Evolutionary conservation across 371 early-diverging fungal genomes (phyloP), one percentile per base, ranked within the genome.

Genomic region (Mucor piriformis): DNA sequence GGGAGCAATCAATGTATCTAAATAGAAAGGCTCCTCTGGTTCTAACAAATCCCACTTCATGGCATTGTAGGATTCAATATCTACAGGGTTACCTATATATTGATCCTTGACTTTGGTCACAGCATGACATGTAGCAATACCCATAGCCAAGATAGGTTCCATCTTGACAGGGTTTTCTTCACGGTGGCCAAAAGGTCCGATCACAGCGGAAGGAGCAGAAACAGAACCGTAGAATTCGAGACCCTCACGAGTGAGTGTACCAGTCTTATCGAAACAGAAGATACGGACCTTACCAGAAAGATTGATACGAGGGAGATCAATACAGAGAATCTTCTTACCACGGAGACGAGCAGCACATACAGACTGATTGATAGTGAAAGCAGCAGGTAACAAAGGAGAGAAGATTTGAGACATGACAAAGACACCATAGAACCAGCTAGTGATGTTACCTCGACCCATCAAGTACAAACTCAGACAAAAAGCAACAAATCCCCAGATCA

Each of bases 231-330:
- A 74, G 54, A 91, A 84, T 59, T 92, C 90, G 27, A 95, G 73
- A 7, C 87, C 85, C 54, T 87, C 89, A 55, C 89, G 84, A 1
- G 93, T 93, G 15, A 92, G 63, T 5, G 92, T 93, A 55, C 84
- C 83, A 6, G 94, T 92, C 80, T 96, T 95, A 70, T 96, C 96
- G 64, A 94, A 96, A 64, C 91, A 92, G 50, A 92, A 90, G 32
- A 95, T 83, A 64, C 90, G 86, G 27, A 94, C 86, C 68, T 91
- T 93, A 32, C 95, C 96, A 7, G 93, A 90, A 66, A 86, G 77
- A 47, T 90, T 88, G 62, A 96, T 93, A 56, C 96, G 80, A 49
- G 79, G 83, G 21, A 88, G 73, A 63, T 91, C 89, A 44, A 90
- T 84, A 60, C 90, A 90, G 50, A 84, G 75, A 51, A 90, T 85